Evolutionary conservation across 805 yeast genomes (phyloP), one percentile per base, ranked within the genome.

Genomic region (Saccharomyces mikatae): DNA sequence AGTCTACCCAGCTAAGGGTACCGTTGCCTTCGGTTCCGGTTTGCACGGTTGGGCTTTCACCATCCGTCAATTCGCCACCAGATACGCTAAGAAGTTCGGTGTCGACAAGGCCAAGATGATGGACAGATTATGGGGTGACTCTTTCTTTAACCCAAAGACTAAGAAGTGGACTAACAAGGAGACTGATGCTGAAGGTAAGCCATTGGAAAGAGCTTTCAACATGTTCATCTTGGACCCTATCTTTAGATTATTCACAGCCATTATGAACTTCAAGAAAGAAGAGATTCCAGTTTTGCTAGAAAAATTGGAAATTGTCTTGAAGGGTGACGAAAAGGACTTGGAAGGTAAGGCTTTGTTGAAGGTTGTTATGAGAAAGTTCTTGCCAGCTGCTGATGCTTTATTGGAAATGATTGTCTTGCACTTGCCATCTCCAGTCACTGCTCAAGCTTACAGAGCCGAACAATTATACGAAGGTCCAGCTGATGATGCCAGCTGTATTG

Each of bases 1-100:
- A 82, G 98, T 92, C 64, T 91, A 86, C 96, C 98, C 98, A 78
- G 95, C 91, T 77, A 77, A 78, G 75, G 98, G 98, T 81, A 92
- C 97, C 77, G 96, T 92, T 74, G 98, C 98, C 69, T 92, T 92
- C 79, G 97, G 96, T 82, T 92, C 98, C 77, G 98, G 97, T 87
- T 84, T 92, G 74, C 98, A 92, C 85, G 98, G 98, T 79, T 92
- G 98, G 98, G 97, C 97, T 75, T 91, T 91, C 90, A 91, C 98
- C 70, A 86, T 91, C 75, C 89, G 98, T 80, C 98, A 91, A 83
- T 91, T 91, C 71, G 98, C 98, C 71, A 97, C 97, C 80, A 88
- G 96, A 82, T 91, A 92, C 86, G 83, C 97, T 76, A 89, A 90
- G 90, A 92, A 91, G 82, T 91, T 92, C 76, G 97, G 97, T 89